A percentile compares a stretch with the other conserved stretches of the same genome.
These are phyloP conservation scores for Akebia trifoliata DNA, from an alignment of 164 flowering plant genomes.

Conservation along the genomic window DNA sequence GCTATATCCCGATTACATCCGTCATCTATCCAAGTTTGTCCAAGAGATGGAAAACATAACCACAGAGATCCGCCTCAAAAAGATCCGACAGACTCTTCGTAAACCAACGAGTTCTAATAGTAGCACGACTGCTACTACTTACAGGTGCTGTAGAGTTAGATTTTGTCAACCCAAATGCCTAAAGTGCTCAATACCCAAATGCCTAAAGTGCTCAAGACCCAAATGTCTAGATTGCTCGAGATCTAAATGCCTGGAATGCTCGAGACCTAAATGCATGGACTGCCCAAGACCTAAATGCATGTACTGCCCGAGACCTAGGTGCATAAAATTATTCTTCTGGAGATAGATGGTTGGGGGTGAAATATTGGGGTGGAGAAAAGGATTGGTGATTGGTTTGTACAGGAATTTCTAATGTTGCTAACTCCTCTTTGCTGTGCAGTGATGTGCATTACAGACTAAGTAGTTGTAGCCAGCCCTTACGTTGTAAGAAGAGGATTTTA, in stretches of 20 bases:
- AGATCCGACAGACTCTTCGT: constrained; percentile 46
- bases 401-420: constrained; percentile 9
- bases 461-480: neutral
- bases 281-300: constrained; percentile 8
- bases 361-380: neutral
- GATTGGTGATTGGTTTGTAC: constrained; percentile 13
- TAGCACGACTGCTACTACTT: constrained; percentile 4
- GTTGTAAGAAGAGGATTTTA: constrained; percentile 4
- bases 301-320: neutral
- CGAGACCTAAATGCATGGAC: neutral
- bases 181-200: constrained; percentile 39
- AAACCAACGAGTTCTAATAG: constrained; percentile 17
- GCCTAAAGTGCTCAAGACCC: constrained; percentile 21
- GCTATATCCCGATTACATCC: constrained; percentile 88
- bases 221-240: constrained; percentile 1
- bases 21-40: constrained; percentile 68
- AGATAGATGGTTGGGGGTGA: constrained; percentile 1
- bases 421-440: constrained; percentile 12
- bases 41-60: constrained; percentile 80
- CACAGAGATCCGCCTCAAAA: constrained; percentile 54
- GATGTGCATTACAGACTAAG: neutral
- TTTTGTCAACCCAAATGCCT: constrained; percentile 32
- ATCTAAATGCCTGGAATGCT: constrained; percentile 36
- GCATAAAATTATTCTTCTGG: constrained; percentile 2
- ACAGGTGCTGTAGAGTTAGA: constrained; percentile 29